Conservation (phyloP, 345 rosid species). For the Eucalyptus cloeziana region DNA sequence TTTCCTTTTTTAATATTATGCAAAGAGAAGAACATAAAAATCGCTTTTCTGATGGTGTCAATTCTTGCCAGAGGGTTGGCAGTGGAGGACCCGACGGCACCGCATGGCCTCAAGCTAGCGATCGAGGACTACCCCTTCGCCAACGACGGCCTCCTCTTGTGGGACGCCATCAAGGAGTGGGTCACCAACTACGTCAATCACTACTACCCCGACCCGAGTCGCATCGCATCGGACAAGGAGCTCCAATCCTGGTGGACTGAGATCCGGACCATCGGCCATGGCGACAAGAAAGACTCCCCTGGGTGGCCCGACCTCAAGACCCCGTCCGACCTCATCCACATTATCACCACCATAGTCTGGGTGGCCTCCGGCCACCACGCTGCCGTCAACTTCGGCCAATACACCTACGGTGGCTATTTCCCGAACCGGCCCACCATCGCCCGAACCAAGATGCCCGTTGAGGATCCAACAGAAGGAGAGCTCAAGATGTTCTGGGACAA, state of each 20-base stretch:
- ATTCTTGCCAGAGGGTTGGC: conserved; percentile 11
- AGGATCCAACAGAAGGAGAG: conserved; percentile 12
- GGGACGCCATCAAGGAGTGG: conserved; percentile 17
- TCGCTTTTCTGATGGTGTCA: not conserved
- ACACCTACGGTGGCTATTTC: conserved; percentile 17
- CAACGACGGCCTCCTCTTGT: conserved; percentile 10
- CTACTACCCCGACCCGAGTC: conserved; percentile 5
- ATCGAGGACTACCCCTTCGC: conserved; percentile 24
- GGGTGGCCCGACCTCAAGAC: conserved; percentile 41
- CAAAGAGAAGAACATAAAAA: not conserved
- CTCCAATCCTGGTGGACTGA: conserved; percentile 28
- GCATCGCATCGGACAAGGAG: conserved; percentile 7
- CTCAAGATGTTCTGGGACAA: conserved; percentile 19
- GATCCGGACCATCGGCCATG: conserved; percentile 26
- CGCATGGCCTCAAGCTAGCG: conserved; percentile 11
- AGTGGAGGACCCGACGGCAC: conserved; percentile 2
- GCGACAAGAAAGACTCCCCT: conserved; percentile 30
- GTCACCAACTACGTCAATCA: conserved; percentile 1
- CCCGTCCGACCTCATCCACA: conserved; percentile 14
- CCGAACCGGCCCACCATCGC: conserved; percentile 21
- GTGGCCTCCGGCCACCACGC: conserved; percentile 33
- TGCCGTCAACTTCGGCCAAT: conserved; percentile 33
- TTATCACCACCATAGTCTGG: conserved; percentile 23
- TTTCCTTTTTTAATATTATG: not conserved
- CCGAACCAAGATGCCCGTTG: conserved; percentile 23